Base-by-base conservation (phyloP, 1,284 basidiomycete genomes). In the Sphagnurus paluster region DNA sequence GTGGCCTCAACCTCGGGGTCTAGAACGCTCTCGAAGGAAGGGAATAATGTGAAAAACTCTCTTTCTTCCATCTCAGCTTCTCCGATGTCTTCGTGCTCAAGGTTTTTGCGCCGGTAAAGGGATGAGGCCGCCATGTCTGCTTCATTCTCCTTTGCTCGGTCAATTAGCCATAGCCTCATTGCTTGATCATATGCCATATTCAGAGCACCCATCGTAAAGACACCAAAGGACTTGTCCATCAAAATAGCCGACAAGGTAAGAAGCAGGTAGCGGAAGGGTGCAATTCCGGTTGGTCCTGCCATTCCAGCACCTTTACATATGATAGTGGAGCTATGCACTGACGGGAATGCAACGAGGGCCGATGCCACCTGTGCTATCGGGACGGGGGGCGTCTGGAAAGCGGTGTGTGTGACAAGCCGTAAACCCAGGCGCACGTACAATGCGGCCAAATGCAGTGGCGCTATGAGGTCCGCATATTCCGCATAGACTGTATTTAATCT, bases 1-100 rank as follows among this genome's bases (percentile, higher is more conserved):
- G 23, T 19, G 11, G 32, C 37, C 11, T 43, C 30, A 17, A 44
- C 5, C 19, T 62, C 57, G 14, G 57, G 53, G 17, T 75, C 69
- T 9, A 87, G 66, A 19, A 76, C 76, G 44, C 87, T 78, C 35
- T 86, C 87, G 59, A 87, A 98, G 16, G 84, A 81, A 2, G 95
- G 93, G 67, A 98, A 98, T 37, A 97, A 65, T 2, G 77, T 67
- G 19, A 81, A 69, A 62, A 97, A 92, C 59, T 98, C 95, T 50
- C 76, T 74, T 62, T 90, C 90, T 59, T 96, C 90, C 28, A 77
- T 60, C 55, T 90, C 88, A 8, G 81, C 81, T 51, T 94, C 95
- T 9, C 77, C 78, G 8, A 78, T 67, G 20, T 77, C 75, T 21
- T 79, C 73, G 40, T 90, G 70, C 24, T 83, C 77, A 21, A 78